A percentile compares a stretch with the other conserved stretches of the same genome.
phyloP scores from a whole-genome alignment of 768 basidiomycete species.

The Tephrocybe sp. region DNA sequence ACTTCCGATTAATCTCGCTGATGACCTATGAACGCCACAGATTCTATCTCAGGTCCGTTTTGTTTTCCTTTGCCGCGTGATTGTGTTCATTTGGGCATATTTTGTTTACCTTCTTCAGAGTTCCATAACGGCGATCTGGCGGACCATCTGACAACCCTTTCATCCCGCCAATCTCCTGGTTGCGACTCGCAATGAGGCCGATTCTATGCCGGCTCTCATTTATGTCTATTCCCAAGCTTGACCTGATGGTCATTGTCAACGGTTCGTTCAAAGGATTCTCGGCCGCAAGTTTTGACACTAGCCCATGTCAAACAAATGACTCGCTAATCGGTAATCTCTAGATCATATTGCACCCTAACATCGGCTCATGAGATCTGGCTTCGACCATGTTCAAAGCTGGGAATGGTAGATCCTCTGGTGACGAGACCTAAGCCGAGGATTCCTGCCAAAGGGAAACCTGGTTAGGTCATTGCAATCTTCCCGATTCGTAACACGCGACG shows the following conservation, averaged over 20 bases:
- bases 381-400: slow-evolving; percentile 17
- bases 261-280: slow-evolving; percentile 22
- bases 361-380: slow-evolving; percentile 29
- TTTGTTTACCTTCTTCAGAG: slow-evolving; percentile 1
- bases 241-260: slow-evolving; percentile 16
- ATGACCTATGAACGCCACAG: slow-evolving; percentile 16
- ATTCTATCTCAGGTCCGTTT: slow-evolving; percentile 8
- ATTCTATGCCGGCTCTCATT: no score
- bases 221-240: slow-evolving; percentile 19
- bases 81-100: slow-evolving; percentile 15
- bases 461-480: slow-evolving; percentile 26
- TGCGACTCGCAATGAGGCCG: slow-evolving; percentile 21
- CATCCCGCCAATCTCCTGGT: slow-evolving; percentile 22
- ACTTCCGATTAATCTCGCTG: neutral
- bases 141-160: slow-evolving; percentile 17
- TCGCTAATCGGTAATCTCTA: slow-evolving; percentile 33
- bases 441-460: slow-evolving; percentile 25
- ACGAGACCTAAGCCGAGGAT: slow-evolving; percentile 25
- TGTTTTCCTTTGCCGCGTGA: slow-evolving; percentile 6
- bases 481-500: slow-evolving; percentile 23
- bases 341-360: slow-evolving; percentile 28
- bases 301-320: slow-evolving; percentile 26
- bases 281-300: slow-evolving; percentile 18
- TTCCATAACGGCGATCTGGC: slow-evolving; percentile 26
- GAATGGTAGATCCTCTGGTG: slow-evolving; percentile 17